Conservation (phyloP, 176 grass and related monocot species). For the Otatea glauca region DNA sequence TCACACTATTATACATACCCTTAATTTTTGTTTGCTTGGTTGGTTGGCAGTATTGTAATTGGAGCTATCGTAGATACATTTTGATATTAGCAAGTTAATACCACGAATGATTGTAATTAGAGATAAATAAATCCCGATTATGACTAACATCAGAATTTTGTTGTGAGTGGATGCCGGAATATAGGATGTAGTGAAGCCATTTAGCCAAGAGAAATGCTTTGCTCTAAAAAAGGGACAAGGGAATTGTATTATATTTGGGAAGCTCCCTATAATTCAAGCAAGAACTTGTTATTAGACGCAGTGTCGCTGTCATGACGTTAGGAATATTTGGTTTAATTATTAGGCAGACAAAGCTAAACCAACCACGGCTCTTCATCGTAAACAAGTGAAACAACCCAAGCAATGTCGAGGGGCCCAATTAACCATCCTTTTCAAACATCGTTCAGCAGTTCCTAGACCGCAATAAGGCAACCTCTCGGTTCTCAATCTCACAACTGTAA, state of each 20-base stretch:
- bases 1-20: no score
- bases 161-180: background rate
- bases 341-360: conserved; percentile 24
- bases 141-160: background rate
- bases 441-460: background rate
- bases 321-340: conserved; percentile 43
- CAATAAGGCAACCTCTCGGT: background rate
- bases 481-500: no score
- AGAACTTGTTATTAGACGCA: conserved; percentile 6
- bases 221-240: background rate
- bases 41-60: conserved; percentile 14
- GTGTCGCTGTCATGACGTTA: conserved; percentile 29
- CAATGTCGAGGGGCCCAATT: conserved; percentile 23
- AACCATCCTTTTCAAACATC: conserved; percentile 30
- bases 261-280: conserved; percentile 1
- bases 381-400: conserved; percentile 13
- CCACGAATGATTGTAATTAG: background rate
- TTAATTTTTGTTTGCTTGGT: background rate
- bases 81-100: background rate
- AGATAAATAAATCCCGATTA: background rate
- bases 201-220: no score
- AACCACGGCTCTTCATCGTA: conserved; percentile 28
- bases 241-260: background rate
- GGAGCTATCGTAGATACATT: background rate
- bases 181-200: background rate